These are phyloP conservation scores for Euryodendron excelsum DNA, from an alignment of 148 eudicot genomes.

Conservation along the genomic window DNA sequence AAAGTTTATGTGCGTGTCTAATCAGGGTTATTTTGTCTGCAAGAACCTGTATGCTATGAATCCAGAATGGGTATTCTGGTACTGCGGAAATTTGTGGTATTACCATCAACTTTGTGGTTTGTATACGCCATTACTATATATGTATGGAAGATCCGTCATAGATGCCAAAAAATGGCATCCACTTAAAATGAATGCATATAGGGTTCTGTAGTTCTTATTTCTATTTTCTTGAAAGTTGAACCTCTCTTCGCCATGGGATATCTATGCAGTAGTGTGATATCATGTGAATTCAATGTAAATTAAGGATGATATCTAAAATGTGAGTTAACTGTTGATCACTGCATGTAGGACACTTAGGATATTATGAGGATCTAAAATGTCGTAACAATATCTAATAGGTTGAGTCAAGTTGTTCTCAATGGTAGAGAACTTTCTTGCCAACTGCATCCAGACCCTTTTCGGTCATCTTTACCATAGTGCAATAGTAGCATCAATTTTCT, in stretches of 20 bases:
- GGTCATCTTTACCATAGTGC: background rate
- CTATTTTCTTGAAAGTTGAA: background rate
- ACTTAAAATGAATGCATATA: background rate
- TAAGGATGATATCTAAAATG: background rate
- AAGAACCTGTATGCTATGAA: background rate
- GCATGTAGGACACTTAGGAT: no score
- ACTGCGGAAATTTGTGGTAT: background rate
- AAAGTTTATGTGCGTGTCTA: background rate
- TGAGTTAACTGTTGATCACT: background rate
- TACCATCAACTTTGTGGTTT: no score
- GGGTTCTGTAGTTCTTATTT: background rate
- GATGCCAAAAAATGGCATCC: background rate
- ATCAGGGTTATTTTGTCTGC: background rate
- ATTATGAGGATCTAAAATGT: background rate
- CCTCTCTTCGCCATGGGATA: background rate
- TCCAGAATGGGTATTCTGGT: background rate
- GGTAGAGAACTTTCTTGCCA: background rate
- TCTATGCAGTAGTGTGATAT: background rate
- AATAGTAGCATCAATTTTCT: background rate
- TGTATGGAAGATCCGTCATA: background rate
- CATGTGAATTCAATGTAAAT: background rate
- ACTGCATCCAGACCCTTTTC: background rate
- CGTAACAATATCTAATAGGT: background rate
- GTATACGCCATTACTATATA: background rate
- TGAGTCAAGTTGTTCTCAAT: background rate